These are phyloP conservation scores for Cryphonectria nitschkei DNA, from an alignment of 2,329 filamentous ascomycete genomes.

Conservation along the genomic window DNA sequence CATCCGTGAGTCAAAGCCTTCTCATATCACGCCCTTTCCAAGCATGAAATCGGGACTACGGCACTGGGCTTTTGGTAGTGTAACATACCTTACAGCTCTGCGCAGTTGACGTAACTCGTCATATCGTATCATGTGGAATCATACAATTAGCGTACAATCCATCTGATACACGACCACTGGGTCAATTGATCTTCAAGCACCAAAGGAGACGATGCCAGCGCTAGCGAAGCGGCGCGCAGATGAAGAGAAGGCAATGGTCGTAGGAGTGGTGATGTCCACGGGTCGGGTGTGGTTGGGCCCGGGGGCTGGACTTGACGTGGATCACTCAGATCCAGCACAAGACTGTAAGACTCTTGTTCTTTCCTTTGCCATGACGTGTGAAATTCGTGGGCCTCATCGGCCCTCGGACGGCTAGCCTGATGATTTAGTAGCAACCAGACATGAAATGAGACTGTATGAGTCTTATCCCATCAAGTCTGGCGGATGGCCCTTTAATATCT, in stretches of 20 bases:
- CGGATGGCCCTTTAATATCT: neutral
- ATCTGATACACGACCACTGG: neutral
- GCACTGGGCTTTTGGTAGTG: neutral
- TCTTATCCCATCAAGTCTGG: neutral
- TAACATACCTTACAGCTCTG: neutral
- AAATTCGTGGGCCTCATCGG: too few species aligned
- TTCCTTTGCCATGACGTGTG: too few species aligned
- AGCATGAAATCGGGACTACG: neutral
- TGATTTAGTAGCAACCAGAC: neutral
- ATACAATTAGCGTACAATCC: neutral
- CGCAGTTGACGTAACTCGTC: neutral
- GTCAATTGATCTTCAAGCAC: neutral
- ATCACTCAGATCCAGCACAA: too few species aligned
- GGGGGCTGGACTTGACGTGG: too few species aligned
- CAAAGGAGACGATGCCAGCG: too few species aligned
- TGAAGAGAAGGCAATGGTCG: too few species aligned
- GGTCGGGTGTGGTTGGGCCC: too few species aligned
- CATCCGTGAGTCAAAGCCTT: neutral
- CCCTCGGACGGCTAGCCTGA: too few species aligned
- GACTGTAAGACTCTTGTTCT: too few species aligned
- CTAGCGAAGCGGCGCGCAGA: too few species aligned
- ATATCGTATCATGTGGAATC: neutral
- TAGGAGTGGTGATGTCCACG: too few species aligned
- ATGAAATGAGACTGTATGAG: neutral
- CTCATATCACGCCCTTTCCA: neutral